phyloP scores from a whole-genome alignment of 768 basidiomycete species.

The Tylopilus subfusipes region DNA sequence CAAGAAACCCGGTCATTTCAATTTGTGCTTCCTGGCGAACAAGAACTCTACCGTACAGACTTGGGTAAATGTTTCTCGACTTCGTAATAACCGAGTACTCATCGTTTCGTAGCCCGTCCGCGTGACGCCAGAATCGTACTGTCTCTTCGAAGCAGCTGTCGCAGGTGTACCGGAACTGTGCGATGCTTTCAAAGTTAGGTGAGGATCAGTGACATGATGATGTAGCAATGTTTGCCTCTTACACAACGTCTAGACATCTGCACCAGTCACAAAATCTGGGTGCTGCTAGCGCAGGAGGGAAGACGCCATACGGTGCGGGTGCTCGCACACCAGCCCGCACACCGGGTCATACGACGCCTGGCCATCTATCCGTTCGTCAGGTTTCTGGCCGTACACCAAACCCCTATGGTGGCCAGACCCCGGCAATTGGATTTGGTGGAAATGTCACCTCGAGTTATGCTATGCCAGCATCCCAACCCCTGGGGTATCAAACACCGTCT shows the following conservation, averaged over 20 bases:
- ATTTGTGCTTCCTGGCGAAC: constrained; percentile 88
- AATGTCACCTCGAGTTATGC: constrained; percentile 28
- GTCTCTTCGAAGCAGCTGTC: constrained; percentile 85
- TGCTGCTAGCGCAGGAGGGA: constrained; percentile 54
- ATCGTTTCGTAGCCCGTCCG: constrained; percentile 63
- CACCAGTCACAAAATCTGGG: constrained; percentile 71
- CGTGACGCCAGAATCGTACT: constrained; percentile 84
- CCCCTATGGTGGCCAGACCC: constrained; percentile 57
- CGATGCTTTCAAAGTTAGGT: constrained; percentile 94
- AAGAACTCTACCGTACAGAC: constrained; percentile 86
- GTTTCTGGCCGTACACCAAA: constrained; percentile 69
- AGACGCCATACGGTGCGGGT: constrained; percentile 76
- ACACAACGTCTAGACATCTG: constrained; percentile 50
- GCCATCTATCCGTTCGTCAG: constrained; percentile 73
- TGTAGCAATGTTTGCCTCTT: background rate
- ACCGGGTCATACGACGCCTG: constrained; percentile 74
- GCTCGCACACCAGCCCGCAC: constrained; percentile 75
- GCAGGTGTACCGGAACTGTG: constrained; percentile 91
- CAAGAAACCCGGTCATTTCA: constrained; percentile 89
- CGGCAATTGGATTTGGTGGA: constrained; percentile 30
- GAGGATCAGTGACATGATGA: constrained; percentile 14
- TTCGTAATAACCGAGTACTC: background rate
- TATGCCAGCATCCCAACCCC: constrained; percentile 32
- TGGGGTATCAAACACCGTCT: constrained; percentile 41
- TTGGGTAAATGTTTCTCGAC: constrained; percentile 55